phyloP scores from a whole-genome alignment of 2,329 filamentous ascomycete species.

The Ascochyta viciae-villosae region DNA sequence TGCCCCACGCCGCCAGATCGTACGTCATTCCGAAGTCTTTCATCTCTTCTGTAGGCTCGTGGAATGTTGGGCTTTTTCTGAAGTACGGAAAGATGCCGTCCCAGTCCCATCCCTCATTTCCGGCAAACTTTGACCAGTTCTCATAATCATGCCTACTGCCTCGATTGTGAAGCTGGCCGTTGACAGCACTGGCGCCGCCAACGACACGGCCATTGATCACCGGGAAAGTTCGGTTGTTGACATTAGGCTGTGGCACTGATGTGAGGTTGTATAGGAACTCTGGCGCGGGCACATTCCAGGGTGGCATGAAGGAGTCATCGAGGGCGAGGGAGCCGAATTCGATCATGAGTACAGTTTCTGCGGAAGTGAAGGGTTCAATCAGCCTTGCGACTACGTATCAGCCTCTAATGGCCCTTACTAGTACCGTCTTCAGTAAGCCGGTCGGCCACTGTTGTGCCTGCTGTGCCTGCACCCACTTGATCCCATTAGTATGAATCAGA shows the following conservation, averaged over 20 bases:
- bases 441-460: conserved; percentile 36
- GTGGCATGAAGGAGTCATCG: conserved; percentile 31
- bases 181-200: conserved; percentile 42
- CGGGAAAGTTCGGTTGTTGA: conserved; percentile 14
- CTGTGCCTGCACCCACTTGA: conserved; percentile 32
- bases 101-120: conserved; percentile 5
- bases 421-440: conserved; percentile 30
- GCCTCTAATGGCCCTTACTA: conserved; percentile 15
- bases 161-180: conserved; percentile 26
- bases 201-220: conserved; percentile 6
- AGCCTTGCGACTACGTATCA: not conserved
- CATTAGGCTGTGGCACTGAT: conserved; percentile 26
- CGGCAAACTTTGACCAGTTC: conserved; percentile 1
- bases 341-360: conserved; percentile 38
- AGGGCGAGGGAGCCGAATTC: conserved; percentile 36
- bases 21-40: conserved; percentile 24
- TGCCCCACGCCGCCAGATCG: conserved; percentile 20
- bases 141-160: conserved; percentile 4
- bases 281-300: conserved; percentile 27
- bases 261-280: conserved; percentile 33
- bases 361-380: not conserved
- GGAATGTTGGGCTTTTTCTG: conserved; percentile 20
- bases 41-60: conserved; percentile 17
- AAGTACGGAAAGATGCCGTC: conserved; percentile 10
- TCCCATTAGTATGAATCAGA: not conserved